Evolutionary conservation across 257 asterid genomes (phyloP), one percentile per base, ranked within the genome.

Genomic region (Coffea canephora): DNA sequence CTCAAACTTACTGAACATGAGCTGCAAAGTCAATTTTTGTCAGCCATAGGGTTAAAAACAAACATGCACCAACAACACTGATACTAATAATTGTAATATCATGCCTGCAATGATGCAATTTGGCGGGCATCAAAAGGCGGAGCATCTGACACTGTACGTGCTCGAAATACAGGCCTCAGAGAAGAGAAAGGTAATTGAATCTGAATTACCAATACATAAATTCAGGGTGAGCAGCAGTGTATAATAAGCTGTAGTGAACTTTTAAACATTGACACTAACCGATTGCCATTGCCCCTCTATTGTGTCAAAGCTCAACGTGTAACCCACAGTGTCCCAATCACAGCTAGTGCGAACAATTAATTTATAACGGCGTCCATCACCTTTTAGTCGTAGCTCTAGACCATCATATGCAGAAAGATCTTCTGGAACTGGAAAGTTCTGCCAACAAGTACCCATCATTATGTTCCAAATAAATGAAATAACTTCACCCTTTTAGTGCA

Each of bases 381-480:
- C 99, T 85, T 89, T 93, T 23, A 95, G 80, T 52, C 91, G 92
- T 81, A 95, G 79, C 87, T 93, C 98, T 64, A 95, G 85, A 54
- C 98, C 99, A 88, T 95, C 99, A 87, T 92, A 95, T 67, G 97
- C 95, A 52, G 99, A 93, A 81, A 95, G 91, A 87, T 93, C 91
- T 89, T 93, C 92, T 3, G 98, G 96, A 76, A 82, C 86, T 9
- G 94, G 83, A 83, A 95, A 93, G 83, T 95, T 95, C 99, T 95
- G 94, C 48, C 43, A 80, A 81, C 65, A 73, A 43, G 52, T 50
- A 59, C 76, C 71, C 41, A 59, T 49, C 9, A 69, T 34, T 64
- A 69, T 71, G 78, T 71, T 34, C 55, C 13, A 15, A 71, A 69
- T 64, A 16, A 57, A 69, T 71, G 18, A 64, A 11, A 15, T 12